A percentile compares a stretch with the other conserved stretches of the same genome.
phyloP scores from a whole-genome alignment of 2,329 filamentous ascomycete species.

The Sarocladium strictum region DNA sequence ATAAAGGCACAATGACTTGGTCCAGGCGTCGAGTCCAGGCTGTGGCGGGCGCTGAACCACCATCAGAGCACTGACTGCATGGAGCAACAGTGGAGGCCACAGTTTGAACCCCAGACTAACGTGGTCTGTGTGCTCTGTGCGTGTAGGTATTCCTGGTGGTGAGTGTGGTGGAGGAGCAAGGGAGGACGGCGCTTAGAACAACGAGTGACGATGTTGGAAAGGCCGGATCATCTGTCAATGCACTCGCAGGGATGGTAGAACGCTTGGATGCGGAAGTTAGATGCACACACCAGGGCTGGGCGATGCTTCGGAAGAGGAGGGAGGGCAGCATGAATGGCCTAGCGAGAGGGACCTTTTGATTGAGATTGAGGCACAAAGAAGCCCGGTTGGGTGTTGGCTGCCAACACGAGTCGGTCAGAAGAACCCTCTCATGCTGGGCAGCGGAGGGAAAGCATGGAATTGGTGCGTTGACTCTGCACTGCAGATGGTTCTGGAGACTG shows the following conservation, averaged over 20 bases:
- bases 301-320: background rate
- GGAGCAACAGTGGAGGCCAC: background rate
- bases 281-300: background rate
- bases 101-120: background rate
- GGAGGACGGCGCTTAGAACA: constrained; percentile 7
- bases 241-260: background rate
- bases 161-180: background rate
- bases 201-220: background rate
- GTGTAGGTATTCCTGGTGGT: background rate
- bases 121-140: background rate
- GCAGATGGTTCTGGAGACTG: background rate
- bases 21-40: background rate
- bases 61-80: background rate
- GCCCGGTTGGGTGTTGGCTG: too few species aligned
- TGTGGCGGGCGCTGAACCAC: background rate
- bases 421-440: background rate
- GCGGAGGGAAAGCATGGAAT: background rate
- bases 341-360: background rate
- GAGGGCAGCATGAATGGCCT: background rate
- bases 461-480: background rate
- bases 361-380: background rate
- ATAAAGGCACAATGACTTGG: background rate
- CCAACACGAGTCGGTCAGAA: too few species aligned
- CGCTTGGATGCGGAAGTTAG: background rate
- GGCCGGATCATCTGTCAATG: background rate